A percentile compares a stretch with the other conserved stretches of the same genome.
Conservation (phyloP, 2,329 filamentous ascomycete genomes). For the Cercospora citrullina region DNA sequence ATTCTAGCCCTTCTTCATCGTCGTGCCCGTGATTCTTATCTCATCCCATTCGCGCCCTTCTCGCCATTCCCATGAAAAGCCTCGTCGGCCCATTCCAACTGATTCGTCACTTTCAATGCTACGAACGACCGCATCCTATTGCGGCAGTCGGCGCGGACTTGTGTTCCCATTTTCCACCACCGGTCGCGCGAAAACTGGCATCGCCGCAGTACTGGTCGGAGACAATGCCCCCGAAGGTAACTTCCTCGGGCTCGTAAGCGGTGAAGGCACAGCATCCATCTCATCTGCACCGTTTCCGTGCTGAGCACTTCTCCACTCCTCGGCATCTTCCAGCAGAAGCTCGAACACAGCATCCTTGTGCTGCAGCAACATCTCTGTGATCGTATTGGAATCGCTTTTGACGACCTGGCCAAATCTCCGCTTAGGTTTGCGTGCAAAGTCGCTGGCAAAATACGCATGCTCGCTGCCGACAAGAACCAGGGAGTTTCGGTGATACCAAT, state of each 20-base stretch:
- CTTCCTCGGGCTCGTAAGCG: conserved; percentile 5
- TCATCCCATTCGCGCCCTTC: neutral
- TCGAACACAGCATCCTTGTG: conserved; percentile 54
- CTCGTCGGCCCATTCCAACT: neutral
- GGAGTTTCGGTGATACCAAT: conserved; percentile 83
- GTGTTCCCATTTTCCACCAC: neutral
- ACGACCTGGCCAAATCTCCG: conserved; percentile 59
- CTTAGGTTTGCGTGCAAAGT: conserved; percentile 56
- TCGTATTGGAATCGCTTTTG: conserved; percentile 46
- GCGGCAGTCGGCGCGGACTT: conserved; percentile 7
- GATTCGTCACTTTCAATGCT: neutral
- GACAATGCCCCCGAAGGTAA: conserved; percentile 1
- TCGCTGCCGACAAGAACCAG: conserved; percentile 73
- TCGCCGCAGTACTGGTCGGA: neutral
- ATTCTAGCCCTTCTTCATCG: neutral
- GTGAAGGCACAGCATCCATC: conserved; percentile 6
- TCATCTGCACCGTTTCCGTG: neutral
- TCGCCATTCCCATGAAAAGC: neutral
- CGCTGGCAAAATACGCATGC: conserved; percentile 73
- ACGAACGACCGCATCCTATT: neutral
- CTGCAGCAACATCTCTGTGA: conserved; percentile 59
- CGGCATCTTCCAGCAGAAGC: conserved; percentile 47
- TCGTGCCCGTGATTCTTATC: neutral
- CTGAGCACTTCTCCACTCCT: conserved; percentile 36
- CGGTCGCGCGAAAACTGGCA: neutral